Conservation (phyloP, 2,329 filamentous ascomycete species). For the Diaporthe vexans region DNA sequence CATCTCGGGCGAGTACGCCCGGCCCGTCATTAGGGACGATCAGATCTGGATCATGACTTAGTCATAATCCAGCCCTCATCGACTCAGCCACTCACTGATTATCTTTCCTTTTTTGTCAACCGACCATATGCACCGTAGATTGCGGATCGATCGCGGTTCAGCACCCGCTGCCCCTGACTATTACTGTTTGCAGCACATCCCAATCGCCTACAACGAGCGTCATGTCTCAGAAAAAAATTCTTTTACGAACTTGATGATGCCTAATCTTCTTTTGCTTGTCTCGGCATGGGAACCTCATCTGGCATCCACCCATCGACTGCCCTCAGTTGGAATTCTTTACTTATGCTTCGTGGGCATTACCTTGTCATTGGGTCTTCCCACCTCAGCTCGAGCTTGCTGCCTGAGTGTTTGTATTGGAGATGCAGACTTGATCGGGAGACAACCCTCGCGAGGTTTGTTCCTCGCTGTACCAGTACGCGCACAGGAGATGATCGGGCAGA, state of each 20-base stretch:
- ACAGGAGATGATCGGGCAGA: constrained; percentile 19
- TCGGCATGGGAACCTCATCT: constrained; percentile 21
- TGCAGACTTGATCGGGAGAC: neutral
- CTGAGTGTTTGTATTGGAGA: constrained; percentile 15
- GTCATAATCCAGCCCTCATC: neutral
- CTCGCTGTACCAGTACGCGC: constrained; percentile 8
- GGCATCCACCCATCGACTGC: constrained; percentile 1
- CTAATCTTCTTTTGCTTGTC: constrained; percentile 17
- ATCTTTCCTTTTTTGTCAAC: constrained; percentile 33
- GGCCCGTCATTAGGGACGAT: constrained; percentile 44
- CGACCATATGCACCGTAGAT: constrained; percentile 28
- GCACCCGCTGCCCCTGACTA: constrained; percentile 13
- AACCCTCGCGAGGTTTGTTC: neutral
- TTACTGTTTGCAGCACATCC: constrained; percentile 13
- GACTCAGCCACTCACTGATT: constrained; percentile 37
- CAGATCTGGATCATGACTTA: constrained; percentile 45
- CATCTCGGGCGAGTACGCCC: constrained; percentile 39
- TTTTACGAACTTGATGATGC: constrained; percentile 39
- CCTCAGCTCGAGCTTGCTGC: constrained; percentile 9
- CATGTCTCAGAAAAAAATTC: constrained; percentile 8
- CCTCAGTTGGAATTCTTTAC: neutral
- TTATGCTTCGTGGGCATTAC: neutral
- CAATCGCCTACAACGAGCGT: constrained; percentile 13
- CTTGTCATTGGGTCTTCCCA: neutral
- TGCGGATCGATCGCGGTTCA: constrained; percentile 6